Evolutionary conservation across 2,329 filamentous ascomycete genomes (phyloP), one percentile per base, ranked within the genome.

Genomic region (Ceratocystis harringtonii): DNA sequence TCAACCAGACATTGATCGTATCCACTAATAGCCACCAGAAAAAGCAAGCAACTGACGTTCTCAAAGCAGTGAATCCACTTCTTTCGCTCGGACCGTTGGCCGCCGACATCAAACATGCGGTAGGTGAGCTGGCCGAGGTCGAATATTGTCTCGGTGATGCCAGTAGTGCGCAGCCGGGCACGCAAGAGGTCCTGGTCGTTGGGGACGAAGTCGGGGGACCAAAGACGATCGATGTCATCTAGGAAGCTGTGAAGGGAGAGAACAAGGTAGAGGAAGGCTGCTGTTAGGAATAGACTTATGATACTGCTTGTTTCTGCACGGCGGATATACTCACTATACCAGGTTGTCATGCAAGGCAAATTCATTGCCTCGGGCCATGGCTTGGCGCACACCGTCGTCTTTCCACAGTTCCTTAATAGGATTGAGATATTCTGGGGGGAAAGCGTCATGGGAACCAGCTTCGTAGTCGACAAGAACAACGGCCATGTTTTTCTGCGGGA

Each of bases 61-160:
- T 96, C 91, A 73, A 96, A 96, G 73, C 91, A 94, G 75, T 96
- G 91, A 69, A 96, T 95, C 91, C 91, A 96, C 79, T 96, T 96
- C 82, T 95, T 95, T 68, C 91, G 87, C 76, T 96, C 91, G 32
- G 91, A 95, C 71, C 91, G 82, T 74, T 96, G 91, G 66, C 91
- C 91, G 74, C 91, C 91, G 60, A 95, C 91, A 72, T 96, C 91
- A 75, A 95, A 95, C 91, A 97, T 96, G 71, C 91, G 88, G 77
- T 96, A 96, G 69, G 91, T 95, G 71, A 96, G 82, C 72, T 92
- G 87, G 68, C 91, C 91, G 15, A 95, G 82, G 74, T 95, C 90
- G 75, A 97, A 97, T 68, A 92, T 83, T 1, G 92, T 96, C 76
- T 97, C 92, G 62, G 90, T 96, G 71, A 97, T 97, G 71, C 92